phyloP scores from a whole-genome alignment of 2,329 filamentous ascomycete species.

The Trichocomaceae sp. region DNA sequence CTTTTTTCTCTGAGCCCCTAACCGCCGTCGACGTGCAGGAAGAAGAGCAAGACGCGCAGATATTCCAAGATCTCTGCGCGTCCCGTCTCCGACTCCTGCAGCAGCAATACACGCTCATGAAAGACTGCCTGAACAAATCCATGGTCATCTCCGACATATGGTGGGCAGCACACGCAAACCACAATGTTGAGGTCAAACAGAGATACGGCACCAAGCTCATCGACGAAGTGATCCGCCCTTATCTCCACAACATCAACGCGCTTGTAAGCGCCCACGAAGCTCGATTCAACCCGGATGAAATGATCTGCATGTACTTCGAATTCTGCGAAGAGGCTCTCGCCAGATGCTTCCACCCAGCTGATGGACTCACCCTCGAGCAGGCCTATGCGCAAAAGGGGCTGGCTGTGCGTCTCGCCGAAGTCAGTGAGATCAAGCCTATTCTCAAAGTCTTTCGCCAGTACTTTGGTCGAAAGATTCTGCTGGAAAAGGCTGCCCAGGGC shows the following conservation, averaged over 20 bases:
- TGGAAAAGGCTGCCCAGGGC: neutral
- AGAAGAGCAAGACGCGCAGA: conserved; percentile 1
- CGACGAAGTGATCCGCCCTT: neutral
- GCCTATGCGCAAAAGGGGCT: neutral
- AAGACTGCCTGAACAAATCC: neutral
- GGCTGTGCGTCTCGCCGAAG: neutral
- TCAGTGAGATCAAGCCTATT: neutral
- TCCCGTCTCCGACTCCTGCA: neutral
- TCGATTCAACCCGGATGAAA: neutral
- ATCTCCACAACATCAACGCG: neutral
- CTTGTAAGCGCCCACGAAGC: neutral
- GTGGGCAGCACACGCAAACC: neutral
- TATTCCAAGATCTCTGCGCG: neutral
- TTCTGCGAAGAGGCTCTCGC: neutral
- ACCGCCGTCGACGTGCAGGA: neutral
- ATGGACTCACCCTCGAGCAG: neutral
- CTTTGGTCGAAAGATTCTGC: neutral
- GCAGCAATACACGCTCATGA: neutral
- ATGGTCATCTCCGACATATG: conserved; percentile 3
- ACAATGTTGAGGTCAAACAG: neutral
- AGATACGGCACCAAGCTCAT: neutral
- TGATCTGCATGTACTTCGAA: neutral
- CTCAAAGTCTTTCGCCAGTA: neutral
- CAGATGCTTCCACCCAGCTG: neutral
- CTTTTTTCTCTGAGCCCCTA: neutral